Conservation (phyloP, 176 grass and related monocot species). For the Chrysopogon serrulatus region DNA sequence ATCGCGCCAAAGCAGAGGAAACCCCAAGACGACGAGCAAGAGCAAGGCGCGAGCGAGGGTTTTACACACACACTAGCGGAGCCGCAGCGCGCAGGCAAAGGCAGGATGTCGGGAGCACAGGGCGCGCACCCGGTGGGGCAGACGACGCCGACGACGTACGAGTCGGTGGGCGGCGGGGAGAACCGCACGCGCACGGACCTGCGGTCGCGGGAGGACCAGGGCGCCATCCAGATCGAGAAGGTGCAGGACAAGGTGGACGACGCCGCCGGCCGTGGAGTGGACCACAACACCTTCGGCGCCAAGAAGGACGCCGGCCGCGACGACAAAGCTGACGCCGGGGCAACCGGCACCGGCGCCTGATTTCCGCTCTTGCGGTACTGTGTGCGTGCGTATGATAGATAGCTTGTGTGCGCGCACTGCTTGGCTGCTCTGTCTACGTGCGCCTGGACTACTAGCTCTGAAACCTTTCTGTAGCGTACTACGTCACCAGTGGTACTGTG, state of each 20-base stretch:
- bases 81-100: not conserved
- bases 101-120: slow-evolving; percentile 47
- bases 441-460: not conserved
- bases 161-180: slow-evolving; percentile 54
- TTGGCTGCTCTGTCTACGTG: not conserved
- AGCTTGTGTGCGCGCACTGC: too few species aligned
- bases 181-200: slow-evolving; percentile 49
- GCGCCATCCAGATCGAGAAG: slow-evolving; percentile 63
- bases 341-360: slow-evolving; percentile 35
- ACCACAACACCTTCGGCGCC: slow-evolving; percentile 15
- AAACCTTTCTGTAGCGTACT: not conserved
- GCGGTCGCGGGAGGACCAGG: slow-evolving; percentile 51
- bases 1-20: not conserved
- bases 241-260: slow-evolving; percentile 62
- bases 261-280: slow-evolving; percentile 19
- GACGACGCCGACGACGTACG: slow-evolving; percentile 58
- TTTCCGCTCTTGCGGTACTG: too few species aligned
- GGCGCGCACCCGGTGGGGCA: slow-evolving; percentile 42
- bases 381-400: not conserved
- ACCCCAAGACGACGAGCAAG: not conserved
- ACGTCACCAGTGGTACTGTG: not conserved
- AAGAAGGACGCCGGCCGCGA: slow-evolving; percentile 2
- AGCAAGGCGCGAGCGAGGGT: not conserved
- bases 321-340: not conserved
- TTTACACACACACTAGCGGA: not conserved